A percentile compares a stretch with the other conserved stretches of the same genome.
Conservation (phyloP, 2,329 filamentous ascomycete genomes). For the Colletotrichum orbiculare region DNA sequence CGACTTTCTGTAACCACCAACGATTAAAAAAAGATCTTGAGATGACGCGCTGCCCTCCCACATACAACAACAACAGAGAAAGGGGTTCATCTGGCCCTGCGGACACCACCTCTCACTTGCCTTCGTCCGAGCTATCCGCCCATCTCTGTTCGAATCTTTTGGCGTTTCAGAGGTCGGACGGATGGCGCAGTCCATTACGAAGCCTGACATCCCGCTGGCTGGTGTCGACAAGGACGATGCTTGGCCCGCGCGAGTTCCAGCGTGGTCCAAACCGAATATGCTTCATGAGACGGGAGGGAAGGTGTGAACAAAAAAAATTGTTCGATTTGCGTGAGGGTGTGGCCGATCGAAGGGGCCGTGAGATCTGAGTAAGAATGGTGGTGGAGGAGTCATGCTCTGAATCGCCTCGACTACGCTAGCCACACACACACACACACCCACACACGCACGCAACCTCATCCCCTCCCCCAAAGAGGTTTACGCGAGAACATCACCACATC, state of each 20-base stretch:
- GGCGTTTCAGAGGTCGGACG: conserved; percentile 29
- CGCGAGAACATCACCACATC: not conserved
- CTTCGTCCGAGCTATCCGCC: conserved; percentile 32
- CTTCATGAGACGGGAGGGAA: conserved; percentile 31
- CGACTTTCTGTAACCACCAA: too few relatives aligned
- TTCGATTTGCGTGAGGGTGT: conserved; percentile 4
- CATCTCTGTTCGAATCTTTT: conserved; percentile 16
- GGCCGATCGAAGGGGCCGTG: not conserved
- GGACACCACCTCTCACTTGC: not conserved
- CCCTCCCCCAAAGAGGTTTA: not conserved
- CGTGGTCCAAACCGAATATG: conserved; percentile 29
- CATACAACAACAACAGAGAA: not conserved
- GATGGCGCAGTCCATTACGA: conserved; percentile 33
- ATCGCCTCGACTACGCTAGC: conserved; percentile 1
- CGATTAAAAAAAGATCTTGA: too few relatives aligned
- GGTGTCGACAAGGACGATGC: conserved; percentile 17
- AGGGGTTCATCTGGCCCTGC: conserved; percentile 23
- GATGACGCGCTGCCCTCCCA: too few relatives aligned
- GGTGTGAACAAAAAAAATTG: not conserved
- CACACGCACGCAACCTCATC: conserved; percentile 1
- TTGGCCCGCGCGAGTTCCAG: conserved; percentile 22
- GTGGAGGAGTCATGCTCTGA: not conserved
- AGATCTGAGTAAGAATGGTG: not conserved
- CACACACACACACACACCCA: not conserved
- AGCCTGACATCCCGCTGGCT: not conserved